Evolutionary conservation across 1,139 yeast species (phyloP).

Genomic region (Wickerhamomyces sp.): DNA sequence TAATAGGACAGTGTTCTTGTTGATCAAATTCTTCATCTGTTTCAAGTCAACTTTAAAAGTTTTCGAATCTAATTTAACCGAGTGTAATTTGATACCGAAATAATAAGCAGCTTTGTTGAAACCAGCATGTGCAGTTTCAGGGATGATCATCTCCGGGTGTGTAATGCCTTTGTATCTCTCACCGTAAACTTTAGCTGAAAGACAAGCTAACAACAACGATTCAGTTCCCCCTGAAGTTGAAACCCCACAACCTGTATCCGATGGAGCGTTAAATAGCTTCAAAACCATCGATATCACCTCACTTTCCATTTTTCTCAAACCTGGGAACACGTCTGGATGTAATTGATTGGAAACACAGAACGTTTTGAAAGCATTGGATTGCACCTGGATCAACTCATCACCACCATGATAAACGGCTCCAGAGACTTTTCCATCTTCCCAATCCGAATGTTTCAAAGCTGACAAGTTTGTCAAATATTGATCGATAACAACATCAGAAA

Average conservation of each 20-base stretch:
- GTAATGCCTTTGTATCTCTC: conserved; percentile 52
- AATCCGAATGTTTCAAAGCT: conserved; percentile 59
- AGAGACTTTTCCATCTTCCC: conserved; percentile 81
- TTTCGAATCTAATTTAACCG: conserved; percentile 68
- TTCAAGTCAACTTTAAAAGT: conserved; percentile 64
- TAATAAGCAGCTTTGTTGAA: conserved; percentile 91
- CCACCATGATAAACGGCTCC: conserved; percentile 99
- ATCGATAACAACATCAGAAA: conserved; percentile 39
- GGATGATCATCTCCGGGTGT: conserved; percentile 84
- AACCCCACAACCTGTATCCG: conserved; percentile 68
- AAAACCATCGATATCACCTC: conserved; percentile 93
- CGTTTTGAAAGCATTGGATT: conserved; percentile 67
- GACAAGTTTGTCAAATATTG: conserved; percentile 45
- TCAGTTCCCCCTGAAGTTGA: conserved; percentile 98
- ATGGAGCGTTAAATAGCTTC: conserved; percentile 67
- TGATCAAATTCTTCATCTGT: conserved; percentile 61
- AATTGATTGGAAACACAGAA: conserved; percentile 88
- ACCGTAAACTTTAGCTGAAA: conserved; percentile 70
- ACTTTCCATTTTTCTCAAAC: conserved; percentile 92
- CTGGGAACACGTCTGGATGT: conserved; percentile 97
- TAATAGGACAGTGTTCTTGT: conserved; percentile 71
- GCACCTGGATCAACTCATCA: conserved; percentile 61
- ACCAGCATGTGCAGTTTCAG: conserved; percentile 90
- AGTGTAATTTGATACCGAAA: conserved; percentile 80
- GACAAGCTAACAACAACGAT: conserved; percentile 76